Percentiles rank a stretch among this genome's conserved stretches.
phyloP scores from a whole-genome alignment of 345 rosid genomes.

The Euphorbia pulcherrima region DNA sequence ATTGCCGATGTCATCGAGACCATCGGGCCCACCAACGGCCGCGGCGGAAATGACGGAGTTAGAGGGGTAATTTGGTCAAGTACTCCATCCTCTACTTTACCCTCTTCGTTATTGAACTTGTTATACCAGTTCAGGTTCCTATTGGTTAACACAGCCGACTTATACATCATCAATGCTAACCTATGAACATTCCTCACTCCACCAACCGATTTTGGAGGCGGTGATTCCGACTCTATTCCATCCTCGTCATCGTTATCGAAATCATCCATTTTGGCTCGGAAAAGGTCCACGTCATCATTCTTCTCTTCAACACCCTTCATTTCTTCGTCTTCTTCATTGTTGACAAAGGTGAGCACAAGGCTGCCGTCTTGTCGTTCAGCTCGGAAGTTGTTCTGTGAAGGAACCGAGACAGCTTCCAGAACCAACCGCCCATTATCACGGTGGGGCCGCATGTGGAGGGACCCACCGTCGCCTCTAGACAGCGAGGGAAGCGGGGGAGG shows the following conservation, averaged over 20 bases:
- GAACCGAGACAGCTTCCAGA: slow-evolving; percentile 77
- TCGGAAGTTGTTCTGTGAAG: slow-evolving; percentile 61
- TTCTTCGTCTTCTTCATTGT: slow-evolving; percentile 21
- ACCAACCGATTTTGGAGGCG: slow-evolving; percentile 34
- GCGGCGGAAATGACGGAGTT: slow-evolving; percentile 57
- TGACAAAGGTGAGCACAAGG: slow-evolving; percentile 68
- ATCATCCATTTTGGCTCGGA: slow-evolving; percentile 22
- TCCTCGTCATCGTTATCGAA: slow-evolving; percentile 16
- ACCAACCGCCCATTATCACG: slow-evolving; percentile 87
- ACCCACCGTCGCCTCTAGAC: slow-evolving; percentile 44
- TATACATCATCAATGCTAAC: slow-evolving; percentile 48
- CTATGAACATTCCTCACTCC: slow-evolving; percentile 45
- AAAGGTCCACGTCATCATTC: neutral
- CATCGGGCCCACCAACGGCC: slow-evolving; percentile 41
- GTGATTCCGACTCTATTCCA: slow-evolving; percentile 5
- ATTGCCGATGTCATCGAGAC: slow-evolving; percentile 32
- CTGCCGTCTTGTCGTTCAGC: slow-evolving; percentile 86
- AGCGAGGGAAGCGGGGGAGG: slow-evolving; percentile 83
- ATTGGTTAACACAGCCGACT: slow-evolving; percentile 43
- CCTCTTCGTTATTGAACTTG: slow-evolving; percentile 23
- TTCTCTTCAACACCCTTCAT: neutral
- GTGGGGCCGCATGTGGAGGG: slow-evolving; percentile 58
- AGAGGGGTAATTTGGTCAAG: slow-evolving; percentile 30
- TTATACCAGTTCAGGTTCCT: slow-evolving; percentile 50
- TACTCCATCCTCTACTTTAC: slow-evolving; percentile 21